phyloP scores from a whole-genome alignment of 768 basidiomycete species.

The Leccinellum albellum region DNA sequence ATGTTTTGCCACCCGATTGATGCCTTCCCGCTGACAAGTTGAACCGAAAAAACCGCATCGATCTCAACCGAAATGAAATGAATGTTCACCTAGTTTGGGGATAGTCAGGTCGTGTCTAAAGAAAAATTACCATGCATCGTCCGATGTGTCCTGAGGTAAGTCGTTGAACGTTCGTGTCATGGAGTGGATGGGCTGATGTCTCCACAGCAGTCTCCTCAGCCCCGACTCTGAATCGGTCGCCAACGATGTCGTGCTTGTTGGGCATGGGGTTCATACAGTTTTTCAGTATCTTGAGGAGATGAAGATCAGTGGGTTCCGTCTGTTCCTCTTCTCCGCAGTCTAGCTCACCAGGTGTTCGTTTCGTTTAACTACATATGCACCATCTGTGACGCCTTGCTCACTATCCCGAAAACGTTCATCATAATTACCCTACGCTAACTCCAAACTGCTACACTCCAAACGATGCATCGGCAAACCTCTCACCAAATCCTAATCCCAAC shows the following conservation, averaged over 20 bases:
- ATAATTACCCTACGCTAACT: background rate
- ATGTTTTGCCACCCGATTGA: background rate
- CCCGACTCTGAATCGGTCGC: slow-evolving; percentile 72
- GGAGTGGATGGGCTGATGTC: background rate
- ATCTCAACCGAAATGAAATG: slow-evolving; percentile 3
- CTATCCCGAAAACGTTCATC: background rate
- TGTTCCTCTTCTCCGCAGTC: background rate
- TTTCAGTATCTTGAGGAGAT: slow-evolving; percentile 69
- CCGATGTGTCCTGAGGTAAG: slow-evolving; percentile 68
- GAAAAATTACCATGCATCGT: slow-evolving; percentile 67
- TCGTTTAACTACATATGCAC: background rate
- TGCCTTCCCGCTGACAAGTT: background rate
- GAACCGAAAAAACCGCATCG: slow-evolving; percentile 3
- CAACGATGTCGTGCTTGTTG: slow-evolving; percentile 71
- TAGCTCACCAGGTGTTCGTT: background rate
- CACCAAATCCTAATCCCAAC: background rate
- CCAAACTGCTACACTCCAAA: background rate
- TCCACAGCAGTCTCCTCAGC: slow-evolving; percentile 60
- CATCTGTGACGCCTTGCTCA: too few species aligned
- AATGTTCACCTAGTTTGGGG: slow-evolving; percentile 56
- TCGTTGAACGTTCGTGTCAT: background rate
- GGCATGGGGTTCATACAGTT: slow-evolving; percentile 53
- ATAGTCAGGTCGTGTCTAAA: slow-evolving; percentile 67
- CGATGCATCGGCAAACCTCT: background rate
- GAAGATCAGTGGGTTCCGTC: slow-evolving; percentile 62